Percentiles rank a stretch among this genome's conserved stretches.
Conservation (phyloP, 2,329 filamentous ascomycete genomes). For the Paecilomyces fulvus region DNA sequence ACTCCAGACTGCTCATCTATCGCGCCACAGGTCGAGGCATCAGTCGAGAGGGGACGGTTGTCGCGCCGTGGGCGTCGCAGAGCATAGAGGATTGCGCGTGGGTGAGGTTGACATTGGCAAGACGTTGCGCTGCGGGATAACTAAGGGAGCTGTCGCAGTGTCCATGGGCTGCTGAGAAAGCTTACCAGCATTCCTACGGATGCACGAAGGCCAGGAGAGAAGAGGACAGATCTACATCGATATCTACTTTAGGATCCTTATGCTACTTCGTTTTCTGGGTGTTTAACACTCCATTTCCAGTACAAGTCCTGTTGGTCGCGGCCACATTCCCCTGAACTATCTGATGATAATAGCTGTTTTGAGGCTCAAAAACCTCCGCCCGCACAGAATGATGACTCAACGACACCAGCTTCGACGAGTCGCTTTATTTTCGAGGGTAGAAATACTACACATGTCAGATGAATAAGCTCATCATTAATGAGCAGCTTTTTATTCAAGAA, state of each 20-base stretch:
- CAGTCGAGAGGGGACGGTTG: background rate
- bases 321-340: background rate
- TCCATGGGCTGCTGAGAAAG: background rate
- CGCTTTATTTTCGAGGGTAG: too few relatives aligned
- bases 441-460: too few relatives aligned
- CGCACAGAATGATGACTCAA: background rate
- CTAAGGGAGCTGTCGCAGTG: background rate
- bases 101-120: constrained; percentile 1
- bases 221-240: background rate
- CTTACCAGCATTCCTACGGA: background rate
- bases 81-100: background rate
- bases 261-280: background rate
- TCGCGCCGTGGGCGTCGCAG: background rate
- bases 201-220: background rate
- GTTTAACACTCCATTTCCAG: background rate
- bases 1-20: background rate
- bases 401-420: too few relatives aligned
- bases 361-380: background rate
- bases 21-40: background rate
- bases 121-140: background rate
- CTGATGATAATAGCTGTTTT: background rate
- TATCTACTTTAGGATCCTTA: background rate
- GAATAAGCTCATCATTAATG: too few relatives aligned
- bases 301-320: background rate
- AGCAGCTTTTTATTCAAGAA: too few relatives aligned